These are phyloP conservation scores for Apophysomyces elegans DNA, from an alignment of 371 early-diverging fungal genomes.

Conservation along the genomic window DNA sequence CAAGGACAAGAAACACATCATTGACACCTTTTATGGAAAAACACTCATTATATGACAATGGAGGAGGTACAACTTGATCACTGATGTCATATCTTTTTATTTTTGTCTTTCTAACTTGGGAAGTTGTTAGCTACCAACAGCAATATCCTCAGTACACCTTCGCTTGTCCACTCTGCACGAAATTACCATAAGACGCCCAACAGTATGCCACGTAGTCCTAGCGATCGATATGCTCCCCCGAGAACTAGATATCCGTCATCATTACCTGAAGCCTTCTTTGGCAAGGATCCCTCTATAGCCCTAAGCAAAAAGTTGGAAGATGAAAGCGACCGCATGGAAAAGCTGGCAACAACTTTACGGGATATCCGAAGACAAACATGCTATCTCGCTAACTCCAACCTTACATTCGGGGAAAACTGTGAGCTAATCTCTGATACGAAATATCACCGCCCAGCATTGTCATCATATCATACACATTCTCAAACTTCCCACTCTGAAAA, in stretches of 20 bases:
- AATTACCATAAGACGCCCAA: background rate
- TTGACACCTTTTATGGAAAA: conserved; percentile 18
- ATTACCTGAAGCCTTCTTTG: background rate
- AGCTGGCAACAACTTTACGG: background rate
- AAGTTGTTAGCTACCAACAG: background rate
- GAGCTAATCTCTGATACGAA: background rate
- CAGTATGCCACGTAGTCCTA: background rate
- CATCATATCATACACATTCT: background rate
- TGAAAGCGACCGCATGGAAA: background rate
- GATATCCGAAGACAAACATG: conserved; percentile 4
- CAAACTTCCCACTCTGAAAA: background rate
- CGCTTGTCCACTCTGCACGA: background rate
- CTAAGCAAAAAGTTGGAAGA: conserved; percentile 4
- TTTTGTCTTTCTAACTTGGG: background rate
- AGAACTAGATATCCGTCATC: background rate
- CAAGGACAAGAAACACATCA: conserved; percentile 12
- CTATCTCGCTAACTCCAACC: background rate
- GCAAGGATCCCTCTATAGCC: background rate
- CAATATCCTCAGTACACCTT: background rate
- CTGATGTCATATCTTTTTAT: background rate
- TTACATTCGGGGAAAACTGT: background rate
- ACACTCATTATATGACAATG: conserved; percentile 8
- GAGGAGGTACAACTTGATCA: background rate
- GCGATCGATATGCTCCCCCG: conserved; percentile 2
- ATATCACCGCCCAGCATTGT: background rate